Conservation (phyloP, 176 grass and related monocot genomes). For the Aegilops longissima region DNA sequence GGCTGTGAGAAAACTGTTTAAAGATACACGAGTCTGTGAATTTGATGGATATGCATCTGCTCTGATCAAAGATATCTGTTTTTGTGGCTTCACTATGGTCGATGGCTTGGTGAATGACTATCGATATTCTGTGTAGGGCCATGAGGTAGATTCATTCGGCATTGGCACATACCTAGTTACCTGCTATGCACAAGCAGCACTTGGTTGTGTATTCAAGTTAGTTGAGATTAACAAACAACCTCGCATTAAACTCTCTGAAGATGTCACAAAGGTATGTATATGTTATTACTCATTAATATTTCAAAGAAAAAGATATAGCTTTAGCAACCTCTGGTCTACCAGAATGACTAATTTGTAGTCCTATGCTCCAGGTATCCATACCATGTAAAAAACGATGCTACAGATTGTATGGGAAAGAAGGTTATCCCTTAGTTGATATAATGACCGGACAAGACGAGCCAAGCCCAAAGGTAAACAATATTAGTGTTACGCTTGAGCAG, state of each 20-base stretch:
- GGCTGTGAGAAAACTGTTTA: too few species aligned
- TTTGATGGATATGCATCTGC: neutral
- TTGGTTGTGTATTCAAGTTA: slow-evolving; percentile 99
- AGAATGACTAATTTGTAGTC: slow-evolving; percentile 1
- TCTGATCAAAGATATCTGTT: neutral
- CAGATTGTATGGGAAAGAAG: slow-evolving; percentile 89
- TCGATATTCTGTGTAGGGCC: slow-evolving; percentile 54
- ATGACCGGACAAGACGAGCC: slow-evolving; percentile 84
- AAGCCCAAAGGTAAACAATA: slow-evolving; percentile 67
- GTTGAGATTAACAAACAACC: slow-evolving; percentile 94
- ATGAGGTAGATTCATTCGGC: slow-evolving; percentile 93
- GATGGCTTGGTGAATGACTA: slow-evolving; percentile 22
- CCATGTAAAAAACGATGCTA: slow-evolving; percentile 94
- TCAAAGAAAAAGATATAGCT: slow-evolving; percentile 15
- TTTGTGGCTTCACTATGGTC: neutral
- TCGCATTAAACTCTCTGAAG: slow-evolving; percentile 97
- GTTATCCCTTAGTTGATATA: slow-evolving; percentile 83
- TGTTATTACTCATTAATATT: neutral
- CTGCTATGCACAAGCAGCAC: slow-evolving; percentile 91
- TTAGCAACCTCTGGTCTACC: neutral
- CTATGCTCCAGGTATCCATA: slow-evolving; percentile 76
- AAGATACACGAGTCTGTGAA: too few species aligned
- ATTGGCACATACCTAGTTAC: slow-evolving; percentile 94
- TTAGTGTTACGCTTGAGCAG: neutral
- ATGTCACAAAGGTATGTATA: slow-evolving; percentile 78